Evolutionary conservation across 306 rosid genomes (phyloP), one percentile per base, ranked within the genome.

Genomic region (Inga leiocalycina): DNA sequence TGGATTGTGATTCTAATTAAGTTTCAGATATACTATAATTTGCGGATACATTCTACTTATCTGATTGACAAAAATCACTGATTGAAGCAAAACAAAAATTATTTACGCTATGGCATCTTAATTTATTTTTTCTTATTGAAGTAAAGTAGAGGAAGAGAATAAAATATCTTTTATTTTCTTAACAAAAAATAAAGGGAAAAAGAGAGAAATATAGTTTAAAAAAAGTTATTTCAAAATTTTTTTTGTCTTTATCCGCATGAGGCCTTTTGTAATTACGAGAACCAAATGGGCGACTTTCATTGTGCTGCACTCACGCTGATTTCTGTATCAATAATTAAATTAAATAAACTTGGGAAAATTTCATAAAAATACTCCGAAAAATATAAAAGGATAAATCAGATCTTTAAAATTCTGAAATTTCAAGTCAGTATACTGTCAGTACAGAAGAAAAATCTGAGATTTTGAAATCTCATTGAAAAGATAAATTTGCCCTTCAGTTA

Each of bases 201-300:
- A 10, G 14, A 59, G 30, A n/a, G 65, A n/a, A 8, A 8, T 2
- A 6, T 6, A 39, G 6, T 39, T 39, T 6, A 1, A 39, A 32
- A 32, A 32, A 32, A 32, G 34, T 32, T 32, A 32, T 32, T 32
- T 32, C 34, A 32, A 32, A 32, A 32, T 39, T 39, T 39, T 39
- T 39, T 39, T 6, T 4, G 32, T 39, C 9, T 2, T 20, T 2
- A 56, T 9, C 0, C 11, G 32, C 49, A 27, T 22, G 56, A 30
- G 59, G 37, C 76, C 13, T 71, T 71, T 71, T 45, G 76, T 71
- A 32, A 71, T 45, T 71, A 22, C 57, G 76, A 71, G 57, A 71
- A 71, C 76, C 41, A 24, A 6, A 17, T 13, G 59, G 59, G 46
- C 57, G 19, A 13, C 76, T 22, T 72, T 46, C 76, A 45, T 24